phyloP scores from a whole-genome alignment of 1,284 basidiomycete genomes.

The Cryptococcus sp. region DNA sequence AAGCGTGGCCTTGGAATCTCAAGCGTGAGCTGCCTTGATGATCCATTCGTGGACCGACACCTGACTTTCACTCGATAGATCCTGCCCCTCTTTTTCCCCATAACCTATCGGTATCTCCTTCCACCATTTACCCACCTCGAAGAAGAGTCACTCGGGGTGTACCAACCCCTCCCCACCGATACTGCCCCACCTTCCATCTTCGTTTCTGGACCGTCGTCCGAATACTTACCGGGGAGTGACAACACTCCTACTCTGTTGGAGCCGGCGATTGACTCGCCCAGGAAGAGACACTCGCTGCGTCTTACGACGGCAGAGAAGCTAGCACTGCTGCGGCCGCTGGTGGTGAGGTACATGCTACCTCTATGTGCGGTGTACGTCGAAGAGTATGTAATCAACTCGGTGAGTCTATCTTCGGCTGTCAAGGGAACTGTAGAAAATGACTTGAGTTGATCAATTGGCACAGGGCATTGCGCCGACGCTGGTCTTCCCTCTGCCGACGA shows the following conservation, averaged over 20 bases:
- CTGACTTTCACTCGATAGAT: slow-evolving; percentile 54
- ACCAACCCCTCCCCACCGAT: slow-evolving; percentile 31
- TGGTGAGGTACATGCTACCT: slow-evolving; percentile 62
- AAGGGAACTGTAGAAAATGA: not conserved
- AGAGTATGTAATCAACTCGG: slow-evolving; percentile 90
- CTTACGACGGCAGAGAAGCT: slow-evolving; percentile 70
- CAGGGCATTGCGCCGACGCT: slow-evolving; percentile 87
- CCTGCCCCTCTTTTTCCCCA: slow-evolving; percentile 69
- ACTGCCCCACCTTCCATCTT: slow-evolving; percentile 58
- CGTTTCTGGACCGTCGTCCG: slow-evolving; percentile 41
- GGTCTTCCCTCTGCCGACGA: slow-evolving; percentile 77
- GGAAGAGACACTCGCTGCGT: slow-evolving; percentile 6
- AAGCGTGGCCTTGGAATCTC: slow-evolving; percentile 75
- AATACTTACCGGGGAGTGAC: slow-evolving; percentile 14
- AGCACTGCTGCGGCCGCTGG: slow-evolving; percentile 66
- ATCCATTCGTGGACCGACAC: not conserved
- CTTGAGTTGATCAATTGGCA: slow-evolving; percentile 19
- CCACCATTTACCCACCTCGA: slow-evolving; percentile 51
- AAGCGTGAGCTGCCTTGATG: slow-evolving; percentile 26
- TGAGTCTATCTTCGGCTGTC: slow-evolving; percentile 37
- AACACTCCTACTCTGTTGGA: not conserved
- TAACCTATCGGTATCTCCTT: slow-evolving; percentile 70
- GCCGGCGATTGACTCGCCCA: not conserved
- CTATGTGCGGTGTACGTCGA: slow-evolving; percentile 60
- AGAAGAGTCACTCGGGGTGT: slow-evolving; percentile 4